Conservation (phyloP, 805 yeast species). For the Suhomyces emberorum region DNA sequence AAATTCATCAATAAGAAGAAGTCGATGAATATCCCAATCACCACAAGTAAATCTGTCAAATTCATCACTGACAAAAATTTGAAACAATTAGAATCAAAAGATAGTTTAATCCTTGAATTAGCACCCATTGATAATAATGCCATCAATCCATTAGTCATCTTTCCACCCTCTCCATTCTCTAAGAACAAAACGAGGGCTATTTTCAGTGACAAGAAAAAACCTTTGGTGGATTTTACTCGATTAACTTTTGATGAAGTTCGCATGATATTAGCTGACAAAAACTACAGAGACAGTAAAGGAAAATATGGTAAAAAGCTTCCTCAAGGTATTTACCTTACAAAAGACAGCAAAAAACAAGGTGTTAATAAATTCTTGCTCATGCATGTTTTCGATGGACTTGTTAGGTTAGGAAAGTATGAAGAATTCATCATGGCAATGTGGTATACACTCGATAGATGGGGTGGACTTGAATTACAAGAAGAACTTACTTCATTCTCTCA, state of each 20-base stretch:
- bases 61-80: constrained; percentile 15
- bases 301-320: constrained; percentile 17
- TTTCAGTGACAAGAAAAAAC: constrained; percentile 22
- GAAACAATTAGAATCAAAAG: neutral
- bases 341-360: constrained; percentile 10
- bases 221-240: constrained; percentile 32
- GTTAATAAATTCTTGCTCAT: constrained; percentile 33
- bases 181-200: constrained; percentile 22
- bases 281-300: constrained; percentile 17
- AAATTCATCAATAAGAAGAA: constrained; percentile 9
- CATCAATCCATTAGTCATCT: constrained; percentile 27
- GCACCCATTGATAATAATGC: too few relatives aligned
- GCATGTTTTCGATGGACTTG: constrained; percentile 28
- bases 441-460: constrained; percentile 34
- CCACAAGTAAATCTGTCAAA: constrained; percentile 10
- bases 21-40: constrained; percentile 2
- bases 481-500: constrained; percentile 1
- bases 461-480: constrained; percentile 22
- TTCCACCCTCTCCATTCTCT: constrained; percentile 29
- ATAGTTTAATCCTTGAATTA: neutral
- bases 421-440: constrained; percentile 32
- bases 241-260: constrained; percentile 19
- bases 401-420: constrained; percentile 26
- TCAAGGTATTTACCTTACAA: constrained; percentile 2
- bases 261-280: constrained; percentile 12